Evolutionary conservation across 2,329 filamentous ascomycete species (phyloP).

Genomic region (Xylariaceae sp.): DNA sequence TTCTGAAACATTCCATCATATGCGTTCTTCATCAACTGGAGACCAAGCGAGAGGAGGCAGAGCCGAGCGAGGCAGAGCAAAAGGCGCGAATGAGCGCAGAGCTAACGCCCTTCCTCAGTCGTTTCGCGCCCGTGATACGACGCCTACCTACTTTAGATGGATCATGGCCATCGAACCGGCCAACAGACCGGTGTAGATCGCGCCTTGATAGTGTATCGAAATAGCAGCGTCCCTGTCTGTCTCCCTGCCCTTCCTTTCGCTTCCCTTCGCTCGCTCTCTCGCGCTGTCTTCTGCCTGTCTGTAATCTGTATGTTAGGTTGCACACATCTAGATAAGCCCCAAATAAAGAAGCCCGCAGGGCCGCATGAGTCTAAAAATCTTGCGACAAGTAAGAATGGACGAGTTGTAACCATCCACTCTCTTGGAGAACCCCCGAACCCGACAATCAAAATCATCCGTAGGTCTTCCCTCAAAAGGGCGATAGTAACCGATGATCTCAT

Average conservation of each 20-base stretch:
- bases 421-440: too few species aligned
- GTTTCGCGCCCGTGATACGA: background rate
- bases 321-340: too few species aligned
- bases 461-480: background rate
- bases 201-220: background rate
- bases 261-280: too few species aligned
- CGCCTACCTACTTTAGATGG: too few species aligned
- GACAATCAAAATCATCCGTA: too few species aligned
- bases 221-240: background rate
- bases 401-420: background rate
- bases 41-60: background rate
- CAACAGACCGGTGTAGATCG: conserved; percentile 1
- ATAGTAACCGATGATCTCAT: background rate
- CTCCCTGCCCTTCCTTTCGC: too few species aligned
- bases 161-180: background rate
- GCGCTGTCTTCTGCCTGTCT: too few species aligned
- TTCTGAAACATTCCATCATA: background rate
- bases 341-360: background rate
- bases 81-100: background rate
- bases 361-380: background rate
- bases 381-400: background rate
- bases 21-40: background rate
- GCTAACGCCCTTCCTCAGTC: background rate
- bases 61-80: background rate
- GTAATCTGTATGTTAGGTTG: too few species aligned